These are phyloP conservation scores for Mycena galericulata DNA, from an alignment of 768 basidiomycete species.

Conservation along the genomic window DNA sequence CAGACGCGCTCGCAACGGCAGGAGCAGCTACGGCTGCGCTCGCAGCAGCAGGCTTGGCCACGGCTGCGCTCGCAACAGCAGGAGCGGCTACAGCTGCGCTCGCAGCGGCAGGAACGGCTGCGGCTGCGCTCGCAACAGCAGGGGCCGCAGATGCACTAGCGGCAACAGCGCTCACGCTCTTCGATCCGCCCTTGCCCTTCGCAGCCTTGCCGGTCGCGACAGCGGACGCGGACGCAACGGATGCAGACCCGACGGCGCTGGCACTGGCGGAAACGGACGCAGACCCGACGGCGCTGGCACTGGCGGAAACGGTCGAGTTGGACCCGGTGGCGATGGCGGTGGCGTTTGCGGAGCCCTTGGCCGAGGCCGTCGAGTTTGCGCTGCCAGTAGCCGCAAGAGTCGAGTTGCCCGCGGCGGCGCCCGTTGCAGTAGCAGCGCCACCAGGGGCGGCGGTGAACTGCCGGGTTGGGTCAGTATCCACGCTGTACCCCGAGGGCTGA, in stretches of 20 bases:
- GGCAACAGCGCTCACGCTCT: neutral
- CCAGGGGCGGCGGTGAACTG: neutral
- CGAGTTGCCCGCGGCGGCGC: too few relatives aligned
- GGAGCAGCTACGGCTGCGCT: neutral
- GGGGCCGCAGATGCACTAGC: too few relatives aligned
- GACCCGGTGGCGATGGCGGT: neutral
- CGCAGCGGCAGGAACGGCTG: neutral
- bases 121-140: neutral
- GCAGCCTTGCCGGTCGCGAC: conserved; percentile 1
- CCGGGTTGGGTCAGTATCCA: neutral
- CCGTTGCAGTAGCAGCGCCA: neutral
- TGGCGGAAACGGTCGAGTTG: neutral
- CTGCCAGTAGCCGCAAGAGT: too few relatives aligned
- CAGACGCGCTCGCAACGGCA: neutral
- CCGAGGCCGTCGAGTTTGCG: neutral
- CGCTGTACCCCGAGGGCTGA: neutral
- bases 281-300: neutral
- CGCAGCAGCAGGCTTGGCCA: too few relatives aligned
- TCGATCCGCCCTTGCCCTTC: neutral
- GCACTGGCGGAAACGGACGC: neutral
- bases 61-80: neutral
- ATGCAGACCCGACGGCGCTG: neutral
- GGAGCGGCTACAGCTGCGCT: neutral
- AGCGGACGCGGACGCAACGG: neutral
- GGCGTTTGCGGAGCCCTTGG: neutral